Conservation (phyloP, 2,329 filamentous ascomycete genomes). For the Xylariaceae sp. region DNA sequence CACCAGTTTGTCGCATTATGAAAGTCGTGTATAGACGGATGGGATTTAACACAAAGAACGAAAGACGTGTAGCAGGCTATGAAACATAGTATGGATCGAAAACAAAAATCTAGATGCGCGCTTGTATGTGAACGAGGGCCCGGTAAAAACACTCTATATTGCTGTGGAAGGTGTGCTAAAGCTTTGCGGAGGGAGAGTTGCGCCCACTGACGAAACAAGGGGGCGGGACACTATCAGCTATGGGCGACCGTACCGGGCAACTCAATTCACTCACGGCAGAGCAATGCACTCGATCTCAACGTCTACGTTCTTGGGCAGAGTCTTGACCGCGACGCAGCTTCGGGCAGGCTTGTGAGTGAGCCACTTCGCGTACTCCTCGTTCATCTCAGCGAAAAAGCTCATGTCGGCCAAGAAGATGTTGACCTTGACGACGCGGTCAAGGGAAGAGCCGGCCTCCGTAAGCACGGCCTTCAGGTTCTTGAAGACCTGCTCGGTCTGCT, state of each 20-base stretch:
- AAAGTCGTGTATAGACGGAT: no score
- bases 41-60: no score
- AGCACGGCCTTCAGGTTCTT: conserved; percentile 82
- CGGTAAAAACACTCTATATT: background rate
- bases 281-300: conserved; percentile 91
- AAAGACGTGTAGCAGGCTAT: background rate
- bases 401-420: conserved; percentile 90
- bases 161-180: background rate
- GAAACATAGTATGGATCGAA: background rate
- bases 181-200: background rate
- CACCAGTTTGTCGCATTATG: no score
- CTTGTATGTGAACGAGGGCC: background rate
- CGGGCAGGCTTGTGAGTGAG: conserved; percentile 80
- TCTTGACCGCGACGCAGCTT: conserved; percentile 85
- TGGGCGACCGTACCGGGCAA: background rate
- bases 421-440: conserved; percentile 82
- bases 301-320: conserved; percentile 77
- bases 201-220: background rate
- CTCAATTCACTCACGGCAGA: conserved; percentile 40
- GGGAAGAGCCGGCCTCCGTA: conserved; percentile 69
- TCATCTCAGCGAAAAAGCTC: conserved; percentile 83
- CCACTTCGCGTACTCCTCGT: conserved; percentile 77
- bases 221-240: background rate
- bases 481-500: conserved; percentile 60
- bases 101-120: background rate